These are phyloP conservation scores for Capsella bursapastoris DNA, from an alignment of 345 rosid species.

Conservation along the genomic window DNA sequence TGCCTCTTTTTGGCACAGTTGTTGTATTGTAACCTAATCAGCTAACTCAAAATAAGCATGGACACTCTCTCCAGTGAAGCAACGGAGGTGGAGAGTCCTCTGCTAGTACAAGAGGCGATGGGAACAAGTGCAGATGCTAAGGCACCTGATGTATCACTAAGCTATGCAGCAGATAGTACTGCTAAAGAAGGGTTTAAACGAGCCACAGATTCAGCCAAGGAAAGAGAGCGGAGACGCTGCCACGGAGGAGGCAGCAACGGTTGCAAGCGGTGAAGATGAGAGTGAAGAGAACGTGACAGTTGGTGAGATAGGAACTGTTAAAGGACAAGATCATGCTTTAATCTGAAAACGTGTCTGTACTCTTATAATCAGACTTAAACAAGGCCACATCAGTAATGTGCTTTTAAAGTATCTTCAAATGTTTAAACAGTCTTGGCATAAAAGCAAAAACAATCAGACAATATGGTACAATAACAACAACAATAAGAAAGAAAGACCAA, in stretches of 20 bases:
- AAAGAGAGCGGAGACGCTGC: background rate
- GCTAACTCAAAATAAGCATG: background rate
- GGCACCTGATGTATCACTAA: conserved; percentile 30
- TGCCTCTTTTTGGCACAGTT: background rate
- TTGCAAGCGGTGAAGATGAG: conserved; percentile 22
- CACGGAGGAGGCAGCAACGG: background rate
- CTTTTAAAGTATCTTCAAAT: conserved; percentile 22
- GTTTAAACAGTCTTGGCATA: conserved; percentile 20
- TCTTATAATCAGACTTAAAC: background rate
- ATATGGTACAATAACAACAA: conserved; percentile 37
- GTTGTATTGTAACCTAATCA: conserved; percentile 1
- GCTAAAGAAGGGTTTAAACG: conserved; percentile 34
- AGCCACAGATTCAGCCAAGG: conserved; percentile 17
- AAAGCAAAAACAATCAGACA: conserved; percentile 25
- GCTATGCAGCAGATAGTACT: conserved; percentile 18
- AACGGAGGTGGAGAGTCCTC: conserved; percentile 21
- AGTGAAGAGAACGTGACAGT: conserved; percentile 27
- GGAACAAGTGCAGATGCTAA: conserved; percentile 34
- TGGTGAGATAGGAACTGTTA: conserved; percentile 28
- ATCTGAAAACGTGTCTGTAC: conserved; percentile 10
- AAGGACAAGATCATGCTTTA: conserved; percentile 15
- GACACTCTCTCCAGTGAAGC: conserved; percentile 25
- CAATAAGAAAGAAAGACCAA: conserved; percentile 18
- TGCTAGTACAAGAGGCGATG: conserved; percentile 36
- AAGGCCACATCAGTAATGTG: conserved; percentile 21